These are phyloP conservation scores for Aspergillus hancockii DNA, from an alignment of 495 filamentous ascomycete genomes.

Conservation along the genomic window DNA sequence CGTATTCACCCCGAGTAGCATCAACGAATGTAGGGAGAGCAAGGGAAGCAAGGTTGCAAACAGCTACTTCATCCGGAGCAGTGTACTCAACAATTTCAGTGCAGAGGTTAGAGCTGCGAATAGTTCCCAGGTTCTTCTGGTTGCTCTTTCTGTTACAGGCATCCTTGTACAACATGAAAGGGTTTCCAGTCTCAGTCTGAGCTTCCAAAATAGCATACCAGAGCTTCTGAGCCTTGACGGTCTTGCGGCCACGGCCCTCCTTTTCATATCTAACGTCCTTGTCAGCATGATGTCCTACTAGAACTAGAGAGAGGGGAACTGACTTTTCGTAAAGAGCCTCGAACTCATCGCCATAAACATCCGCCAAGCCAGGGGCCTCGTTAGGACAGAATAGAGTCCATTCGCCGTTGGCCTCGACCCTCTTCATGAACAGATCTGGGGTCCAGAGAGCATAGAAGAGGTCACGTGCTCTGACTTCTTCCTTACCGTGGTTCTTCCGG, in stretches of 20 bases:
- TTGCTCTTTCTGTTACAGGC: slow-evolving; percentile 98
- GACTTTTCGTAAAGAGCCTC: slow-evolving; percentile 86
- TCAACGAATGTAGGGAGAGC: slow-evolving; percentile 90
- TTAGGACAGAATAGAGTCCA: slow-evolving; percentile 99
- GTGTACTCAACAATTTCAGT: slow-evolving; percentile 98
- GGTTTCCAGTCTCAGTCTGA: slow-evolving; percentile 97
- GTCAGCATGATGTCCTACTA: slow-evolving; percentile 4
- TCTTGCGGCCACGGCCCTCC: slow-evolving; percentile 85
- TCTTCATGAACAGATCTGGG: slow-evolving; percentile 99
- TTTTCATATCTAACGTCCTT: slow-evolving; percentile 66
- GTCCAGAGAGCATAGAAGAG: slow-evolving; percentile 98
- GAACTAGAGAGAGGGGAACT: slow-evolving; percentile 5
- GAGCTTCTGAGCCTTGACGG: slow-evolving; percentile 95
- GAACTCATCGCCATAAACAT: slow-evolving; percentile 97
- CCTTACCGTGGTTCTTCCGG: slow-evolving; percentile 98
- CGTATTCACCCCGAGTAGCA: slow-evolving; percentile 74
- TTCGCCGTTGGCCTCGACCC: slow-evolving; percentile 89
- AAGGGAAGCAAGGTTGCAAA: slow-evolving; percentile 95
- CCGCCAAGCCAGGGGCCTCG: slow-evolving; percentile 90
- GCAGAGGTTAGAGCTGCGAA: slow-evolving; percentile 97
- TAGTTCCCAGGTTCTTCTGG: slow-evolving; percentile 98
- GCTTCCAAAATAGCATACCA: slow-evolving; percentile 98
- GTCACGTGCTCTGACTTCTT: slow-evolving; percentile 94
- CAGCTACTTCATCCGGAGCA: slow-evolving; percentile 95
- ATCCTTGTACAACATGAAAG: slow-evolving; percentile 99